Base-by-base conservation (phyloP, 1,284 basidiomycete species). In the Hortiboletus rubellus region DNA sequence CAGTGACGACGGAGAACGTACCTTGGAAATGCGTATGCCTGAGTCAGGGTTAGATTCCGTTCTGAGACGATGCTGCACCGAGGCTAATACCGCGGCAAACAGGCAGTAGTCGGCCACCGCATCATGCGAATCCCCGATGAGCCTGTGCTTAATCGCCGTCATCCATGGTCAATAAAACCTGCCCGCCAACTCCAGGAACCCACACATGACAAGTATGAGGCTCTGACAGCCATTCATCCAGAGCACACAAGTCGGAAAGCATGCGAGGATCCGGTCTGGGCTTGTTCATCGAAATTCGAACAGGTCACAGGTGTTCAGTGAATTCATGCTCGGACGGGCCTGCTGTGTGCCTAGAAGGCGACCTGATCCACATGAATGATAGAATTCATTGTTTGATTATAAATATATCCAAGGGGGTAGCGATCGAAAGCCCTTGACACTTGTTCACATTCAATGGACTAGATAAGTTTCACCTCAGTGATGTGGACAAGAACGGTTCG, bases 91-190 rank as follows among this genome's bases (percentile, higher is more conserved):
- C 62, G 63, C 63, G 63, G 67, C 27, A 51, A 57, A 51, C 46
- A 41, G 44, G 46, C 33, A 40, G 49, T 51, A 42, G 50, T 53
- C 47, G 50, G 38, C 47, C 55, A 42, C 6, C 55, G 54, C 44
- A 57, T 43, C 52, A 55, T 62, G 66, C 55, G 69, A 66, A 67
- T 67, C 69, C 65, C 66, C 63, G 57, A 61, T 42, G n/a, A 11
- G 52, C 50, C 44, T 51, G 54, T 52, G 42, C 50, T 52, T 54
- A 66, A 65, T 68, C 58, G 58, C 69, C 67, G 69, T 63, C 49
- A 22, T 50, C 31, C 41, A 43, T 54, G 41, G 50, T 43, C 57
- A 46, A 63, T 33, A 46, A 41, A 52, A 50, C 44, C 34, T 33
- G 36, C 12, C 44, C 31, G 36, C 38, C 50, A 52, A 57, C 42